Evolutionary conservation across 768 basidiomycete genomes (phyloP), one percentile per base, ranked within the genome.

Genomic region (Lactarius hengduanensis): DNA sequence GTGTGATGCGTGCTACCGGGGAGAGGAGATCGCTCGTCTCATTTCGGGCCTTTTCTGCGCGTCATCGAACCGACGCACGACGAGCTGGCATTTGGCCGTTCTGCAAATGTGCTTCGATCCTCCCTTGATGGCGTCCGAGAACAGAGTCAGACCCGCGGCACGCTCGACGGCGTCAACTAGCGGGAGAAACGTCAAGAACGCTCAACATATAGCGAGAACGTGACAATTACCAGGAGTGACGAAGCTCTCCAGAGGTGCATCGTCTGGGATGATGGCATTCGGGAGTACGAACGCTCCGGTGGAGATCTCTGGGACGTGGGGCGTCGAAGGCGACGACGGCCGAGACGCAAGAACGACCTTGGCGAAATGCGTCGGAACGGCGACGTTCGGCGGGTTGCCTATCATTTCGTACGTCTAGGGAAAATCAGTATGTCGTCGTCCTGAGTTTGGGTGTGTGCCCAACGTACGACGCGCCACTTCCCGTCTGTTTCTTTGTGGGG

Each of bases 291-390:
- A 99, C 13, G 96, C 97, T 15, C 96, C 97, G 3, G 91, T 86
- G 0, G 92, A 86, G 54, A 96, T 80, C 71, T 98, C 94, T 6
- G 82, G 80, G 16, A 87, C 74, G 62, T 90, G 80, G 7, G 87
- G 92, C 0, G 83, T 88, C 41, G 83, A 83, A 11, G 91, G 89
- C 1, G 91, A 92, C 30, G 84, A 80, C 0, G 92, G 90, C 69
- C 84, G 84, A 0, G 92, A 83, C 2, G 91, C 83, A 60, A 98
- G 80, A 28, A 98, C 87, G 38, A 98, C 96, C 76, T 98, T 98
- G 38, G 96, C 96, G 75, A 98, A 98, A 75, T 99, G 97, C 6
- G 97, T 98, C 1, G 97, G 97, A 20, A 99, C 97, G 58, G 92
- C 82, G 65, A 98, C 81, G 72, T 91, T 93, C 13, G 95, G 94